Percentiles rank a stretch among this genome's conserved stretches.
Evolutionary conservation across 1,284 basidiomycete species (phyloP).

Genomic region (Microbotryum violaceum): DNA sequence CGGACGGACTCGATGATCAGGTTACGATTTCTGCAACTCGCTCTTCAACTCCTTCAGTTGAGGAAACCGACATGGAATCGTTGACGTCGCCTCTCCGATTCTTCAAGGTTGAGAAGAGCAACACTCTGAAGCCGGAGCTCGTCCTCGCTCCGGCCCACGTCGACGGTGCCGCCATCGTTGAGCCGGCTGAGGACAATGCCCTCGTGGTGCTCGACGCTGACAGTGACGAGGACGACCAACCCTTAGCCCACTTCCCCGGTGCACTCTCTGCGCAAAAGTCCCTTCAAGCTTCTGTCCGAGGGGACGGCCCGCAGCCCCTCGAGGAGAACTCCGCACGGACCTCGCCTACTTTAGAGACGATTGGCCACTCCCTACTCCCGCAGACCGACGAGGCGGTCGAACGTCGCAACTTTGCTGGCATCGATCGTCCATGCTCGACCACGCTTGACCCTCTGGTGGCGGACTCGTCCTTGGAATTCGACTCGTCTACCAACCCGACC

Average conservation of each 20-base stretch:
- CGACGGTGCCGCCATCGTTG: background rate
- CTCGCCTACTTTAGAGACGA: conserved; percentile 1
- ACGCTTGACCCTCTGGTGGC: conserved; percentile 27
- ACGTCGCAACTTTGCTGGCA: conserved; percentile 7
- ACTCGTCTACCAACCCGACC: conserved; percentile 7
- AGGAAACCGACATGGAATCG: background rate
- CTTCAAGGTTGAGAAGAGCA: background rate
- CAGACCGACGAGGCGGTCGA: conserved; percentile 25
- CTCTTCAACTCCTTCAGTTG: background rate
- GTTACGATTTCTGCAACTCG: conserved; percentile 3
- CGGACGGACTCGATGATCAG: background rate
- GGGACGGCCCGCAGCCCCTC: conserved; percentile 57
- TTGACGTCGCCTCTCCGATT: conserved; percentile 1
- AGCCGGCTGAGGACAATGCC: conserved; percentile 3
- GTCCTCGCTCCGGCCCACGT: background rate
- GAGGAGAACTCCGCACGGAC: conserved; percentile 45
- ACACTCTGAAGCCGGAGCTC: conserved; percentile 1
- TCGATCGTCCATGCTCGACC: conserved; percentile 17
- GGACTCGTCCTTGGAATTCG: conserved; percentile 19
- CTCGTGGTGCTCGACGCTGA: background rate
- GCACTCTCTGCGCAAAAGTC: conserved; percentile 67
- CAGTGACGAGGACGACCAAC: conserved; percentile 53
- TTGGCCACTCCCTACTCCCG: conserved; percentile 25
- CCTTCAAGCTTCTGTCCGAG: conserved; percentile 43
- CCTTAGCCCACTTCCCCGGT: conserved; percentile 63